Evolutionary conservation across 169 alveolate genomes (phyloP), one percentile per base, ranked within the genome.

Genomic region (Cryptosporidium baileyi): DNA sequence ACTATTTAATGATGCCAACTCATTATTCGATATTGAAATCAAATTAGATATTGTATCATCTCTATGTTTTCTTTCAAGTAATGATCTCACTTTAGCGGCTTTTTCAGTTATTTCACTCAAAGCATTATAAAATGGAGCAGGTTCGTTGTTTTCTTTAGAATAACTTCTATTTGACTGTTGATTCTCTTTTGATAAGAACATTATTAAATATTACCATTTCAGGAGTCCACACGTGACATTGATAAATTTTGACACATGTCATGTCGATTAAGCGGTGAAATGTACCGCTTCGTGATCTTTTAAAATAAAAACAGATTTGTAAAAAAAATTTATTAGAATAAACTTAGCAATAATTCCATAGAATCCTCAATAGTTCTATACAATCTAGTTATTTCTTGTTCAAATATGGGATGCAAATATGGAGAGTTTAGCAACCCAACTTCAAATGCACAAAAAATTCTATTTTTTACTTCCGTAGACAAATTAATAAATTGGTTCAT

Each of bases 171-270:
- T 57, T 2, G 22, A 19, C 28, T 34, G 9, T 30, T 19, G 9
- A 74, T 74, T 74, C 43, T 74, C 85, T 15, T 57, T 74, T 3
- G 30, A 54, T 28, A 30, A 51, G 47, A 65, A 15, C 81, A 47
- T 65, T 44, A 44, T 65, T 19, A 11, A 19, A 45, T 11, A n/a
- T 30, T 15, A 28, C 17, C 40, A 32, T 26, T 30, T 4, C 19
- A 0, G 15, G 59, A 30, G 81, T 65, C 81, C 81, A 65, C 81
- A 45, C 43, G 32, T 65, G 81, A 65, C 81, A 65, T 65, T 45
- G 22, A 49, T 44, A 15, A 11, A 47, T 28, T 65, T 9, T 1
- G 17, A 36, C 17, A 7, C 26, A 51, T 54, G 85, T 74, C 85
- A 74, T 40, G 85, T 74, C 85, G 85, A 54, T 51, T 17, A 24